Conservation (phyloP, 2,329 filamentous ascomycete species). For the Paracamarosporium sp. region DNA sequence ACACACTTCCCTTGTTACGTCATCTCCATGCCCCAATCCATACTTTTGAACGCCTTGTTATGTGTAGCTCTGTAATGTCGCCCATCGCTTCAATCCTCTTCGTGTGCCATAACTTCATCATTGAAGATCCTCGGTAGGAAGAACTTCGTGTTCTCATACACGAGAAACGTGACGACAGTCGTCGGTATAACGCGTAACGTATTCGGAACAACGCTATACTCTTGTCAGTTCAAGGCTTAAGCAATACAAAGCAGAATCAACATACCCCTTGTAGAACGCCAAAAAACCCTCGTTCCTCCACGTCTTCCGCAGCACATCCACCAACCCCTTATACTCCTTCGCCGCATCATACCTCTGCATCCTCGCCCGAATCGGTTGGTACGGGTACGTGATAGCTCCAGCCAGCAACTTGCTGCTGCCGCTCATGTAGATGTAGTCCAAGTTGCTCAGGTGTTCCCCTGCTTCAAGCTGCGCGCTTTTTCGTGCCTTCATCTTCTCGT, state of each 20-base stretch:
- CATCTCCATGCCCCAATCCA: background rate
- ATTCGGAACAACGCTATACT: constrained; percentile 72
- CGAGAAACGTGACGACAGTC: constrained; percentile 94
- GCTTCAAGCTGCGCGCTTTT: constrained; percentile 51
- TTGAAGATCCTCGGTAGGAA: constrained; percentile 62
- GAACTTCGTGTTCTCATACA: constrained; percentile 91
- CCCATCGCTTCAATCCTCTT: constrained; percentile 34
- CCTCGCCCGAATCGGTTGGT: constrained; percentile 87
- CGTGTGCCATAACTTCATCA: constrained; percentile 40
- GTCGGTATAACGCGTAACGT: constrained; percentile 90
- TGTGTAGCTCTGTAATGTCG: background rate
- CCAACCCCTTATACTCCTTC: constrained; percentile 72
- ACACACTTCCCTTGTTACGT: too few relatives aligned
- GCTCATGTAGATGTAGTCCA: constrained; percentile 82
- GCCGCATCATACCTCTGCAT: constrained; percentile 89
- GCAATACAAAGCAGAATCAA: background rate
- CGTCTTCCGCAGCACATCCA: constrained; percentile 75
- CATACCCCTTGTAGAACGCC: constrained; percentile 86
- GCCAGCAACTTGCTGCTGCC: constrained; percentile 85
- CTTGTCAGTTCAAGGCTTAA: constrained; percentile 11
- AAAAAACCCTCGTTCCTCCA: constrained; percentile 79
- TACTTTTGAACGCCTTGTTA: background rate
- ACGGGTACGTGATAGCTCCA: constrained; percentile 90
- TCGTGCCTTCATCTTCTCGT: constrained; percentile 76
- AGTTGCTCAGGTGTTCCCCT: constrained; percentile 64